Base-by-base conservation (phyloP, 2,329 filamentous ascomycete species). In the Dactylonectria estremocensis region DNA sequence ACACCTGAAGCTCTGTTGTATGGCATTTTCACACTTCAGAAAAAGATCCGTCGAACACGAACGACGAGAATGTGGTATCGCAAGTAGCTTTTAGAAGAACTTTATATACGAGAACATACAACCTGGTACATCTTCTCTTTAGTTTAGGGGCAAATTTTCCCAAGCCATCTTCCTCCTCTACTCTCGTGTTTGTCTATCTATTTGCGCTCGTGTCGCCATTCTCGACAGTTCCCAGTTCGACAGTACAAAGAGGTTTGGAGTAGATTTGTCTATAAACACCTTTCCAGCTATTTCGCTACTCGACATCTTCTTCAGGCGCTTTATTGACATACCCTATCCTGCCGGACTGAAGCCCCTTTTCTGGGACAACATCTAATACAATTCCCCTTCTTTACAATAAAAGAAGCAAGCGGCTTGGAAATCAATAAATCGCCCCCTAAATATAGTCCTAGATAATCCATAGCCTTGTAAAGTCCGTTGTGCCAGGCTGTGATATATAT, bases 11-110 rank as follows among this genome's bases (percentile, higher is more conserved):
- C 88, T n/a, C 78, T 91, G 68, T 89, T 90, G 87, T 90, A 90
- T 79, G 86, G 91, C 10, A 91, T 94, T 77, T 92, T 95, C 82
- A 90, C 93, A 80, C 80, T 94, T 64, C 92, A 94, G 83, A 90
- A 90, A 80, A 94, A 94, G 87, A 93, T 94, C 7, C 24, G 24
- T 28, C 24, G 24, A 28, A 7, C 24, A 28, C 24, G 24, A 28
- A 28, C 24, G 7, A 5, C 24, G 24, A 28, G 24, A 28, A 28
- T 28, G 24, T 28, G 24, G 24, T 28, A 28, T 28, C 24, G 24
- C 7, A 28, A 28, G 24, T 28, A 28, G 24, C 4, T 5, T 5
- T 4, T 28, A 28, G 24, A 7, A 28, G 7, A 28, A 28, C 24
- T 28, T 28, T 4, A 7, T 28, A 28, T n/a, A n/a, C n/a, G n/a